Evolutionary conservation across 352 stramenopile genomes (phyloP).

Genomic region (Blastocystis hominis): DNA sequence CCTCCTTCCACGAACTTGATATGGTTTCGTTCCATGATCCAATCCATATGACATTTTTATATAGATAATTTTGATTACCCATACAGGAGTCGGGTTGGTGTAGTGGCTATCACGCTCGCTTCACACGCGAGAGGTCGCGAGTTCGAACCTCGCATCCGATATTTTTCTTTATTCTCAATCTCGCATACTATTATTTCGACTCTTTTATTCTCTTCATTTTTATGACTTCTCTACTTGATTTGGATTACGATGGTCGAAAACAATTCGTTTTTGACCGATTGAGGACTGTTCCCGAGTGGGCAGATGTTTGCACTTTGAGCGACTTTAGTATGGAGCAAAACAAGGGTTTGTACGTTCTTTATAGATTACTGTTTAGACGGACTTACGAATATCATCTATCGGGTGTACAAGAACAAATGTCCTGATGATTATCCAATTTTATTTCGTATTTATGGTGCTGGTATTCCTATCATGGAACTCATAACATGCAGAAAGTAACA

Average conservation of each 20-base stretch:
- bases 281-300: neutral
- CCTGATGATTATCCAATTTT: constrained; percentile 38
- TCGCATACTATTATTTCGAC: neutral
- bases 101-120: constrained; percentile 51
- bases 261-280: neutral
- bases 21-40: no score
- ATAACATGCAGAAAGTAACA: neutral
- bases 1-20: no score
- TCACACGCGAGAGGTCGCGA: constrained; percentile 39
- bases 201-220: no score
- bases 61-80: no score
- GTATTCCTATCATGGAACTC: neutral
- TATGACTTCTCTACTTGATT: constrained; percentile 8
- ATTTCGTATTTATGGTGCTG: constrained; percentile 43
- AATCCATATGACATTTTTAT: no score
- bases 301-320: neutral
- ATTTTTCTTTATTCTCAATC: neutral
- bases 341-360: neutral
- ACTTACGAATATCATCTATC: constrained; percentile 38
- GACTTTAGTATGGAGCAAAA: constrained; percentile 26
- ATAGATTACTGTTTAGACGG: neutral
- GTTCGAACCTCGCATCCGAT: neutral
- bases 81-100: constrained; percentile 26
- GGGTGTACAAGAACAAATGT: neutral
- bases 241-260: constrained; percentile 14